These are phyloP conservation scores for Auricularia sp. DNA, from an alignment of 768 basidiomycete species.

Conservation along the genomic window DNA sequence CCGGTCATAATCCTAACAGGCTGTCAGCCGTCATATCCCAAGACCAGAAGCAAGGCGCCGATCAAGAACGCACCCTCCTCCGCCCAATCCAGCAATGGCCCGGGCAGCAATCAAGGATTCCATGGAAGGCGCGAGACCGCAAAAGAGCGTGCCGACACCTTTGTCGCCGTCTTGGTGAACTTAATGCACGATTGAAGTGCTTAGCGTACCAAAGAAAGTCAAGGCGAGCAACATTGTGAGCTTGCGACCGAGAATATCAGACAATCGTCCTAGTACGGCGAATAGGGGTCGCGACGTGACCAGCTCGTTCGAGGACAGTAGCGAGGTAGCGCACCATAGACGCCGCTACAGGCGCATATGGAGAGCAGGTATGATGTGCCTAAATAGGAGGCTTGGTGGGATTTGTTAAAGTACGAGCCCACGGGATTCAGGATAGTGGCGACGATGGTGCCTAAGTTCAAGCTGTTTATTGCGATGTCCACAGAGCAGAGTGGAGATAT, in stretches of 20 bases:
- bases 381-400: slow-evolving; percentile 65
- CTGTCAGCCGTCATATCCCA: slow-evolving; percentile 1
- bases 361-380: slow-evolving; percentile 82
- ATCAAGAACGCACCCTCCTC: slow-evolving; percentile 53
- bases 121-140: slow-evolving; percentile 85
- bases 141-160: slow-evolving; percentile 65
- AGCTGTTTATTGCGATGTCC: background rate
- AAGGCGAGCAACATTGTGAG: slow-evolving; percentile 70
- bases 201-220: slow-evolving; percentile 60
- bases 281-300: slow-evolving; percentile 10
- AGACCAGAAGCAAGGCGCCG: no score
- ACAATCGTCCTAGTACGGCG: slow-evolving; percentile 52
- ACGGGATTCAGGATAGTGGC: slow-evolving; percentile 79
- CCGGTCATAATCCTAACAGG: slow-evolving; percentile 70
- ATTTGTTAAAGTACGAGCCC: slow-evolving; percentile 74
- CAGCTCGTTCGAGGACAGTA: background rate
- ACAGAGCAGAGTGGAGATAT: background rate
- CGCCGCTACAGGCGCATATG: slow-evolving; percentile 83
- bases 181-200: background rate
- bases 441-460: slow-evolving; percentile 61
- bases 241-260: slow-evolving; percentile 60
- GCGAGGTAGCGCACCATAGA: slow-evolving; percentile 47
- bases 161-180: background rate
- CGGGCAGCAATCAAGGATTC: slow-evolving; percentile 67
- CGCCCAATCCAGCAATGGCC: slow-evolving; percentile 84